phyloP scores from a whole-genome alignment of 1,284 basidiomycete species.

The Grifola frondosa region DNA sequence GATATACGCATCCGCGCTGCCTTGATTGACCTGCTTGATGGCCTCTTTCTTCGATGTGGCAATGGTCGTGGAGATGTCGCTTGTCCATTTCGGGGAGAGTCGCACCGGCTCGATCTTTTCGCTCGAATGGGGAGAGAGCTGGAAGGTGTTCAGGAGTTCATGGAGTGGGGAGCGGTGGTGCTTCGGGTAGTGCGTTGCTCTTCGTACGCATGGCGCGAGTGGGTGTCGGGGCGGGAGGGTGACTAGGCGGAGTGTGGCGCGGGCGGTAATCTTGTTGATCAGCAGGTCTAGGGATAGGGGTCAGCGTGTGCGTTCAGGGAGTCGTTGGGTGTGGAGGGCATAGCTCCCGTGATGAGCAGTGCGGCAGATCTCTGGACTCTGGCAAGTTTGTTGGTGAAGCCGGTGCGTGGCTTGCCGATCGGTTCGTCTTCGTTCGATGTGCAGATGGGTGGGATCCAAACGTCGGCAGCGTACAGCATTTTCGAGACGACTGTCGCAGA shows the following conservation, averaged over 20 bases:
- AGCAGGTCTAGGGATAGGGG: slow-evolving; percentile 26
- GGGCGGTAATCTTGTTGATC: slow-evolving; percentile 23
- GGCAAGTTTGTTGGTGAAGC: slow-evolving; percentile 18
- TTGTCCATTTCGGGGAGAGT: not conserved
- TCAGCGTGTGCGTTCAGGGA: slow-evolving; percentile 31
- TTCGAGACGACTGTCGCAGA: slow-evolving; percentile 30
- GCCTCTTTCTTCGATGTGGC: not conserved
- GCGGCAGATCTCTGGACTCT: slow-evolving; percentile 32
- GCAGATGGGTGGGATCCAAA: slow-evolving; percentile 30
- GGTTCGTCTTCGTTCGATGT: not conserved
- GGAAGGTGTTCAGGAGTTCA: slow-evolving; percentile 13
- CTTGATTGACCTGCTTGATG: not conserved
- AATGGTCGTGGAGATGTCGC: not conserved
- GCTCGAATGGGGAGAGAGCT: not conserved
- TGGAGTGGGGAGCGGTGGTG: slow-evolving; percentile 17
- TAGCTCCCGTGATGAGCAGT: slow-evolving; percentile 31
- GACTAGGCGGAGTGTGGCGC: slow-evolving; percentile 28
- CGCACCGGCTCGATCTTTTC: slow-evolving; percentile 1
- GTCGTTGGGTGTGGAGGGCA: slow-evolving; percentile 32
- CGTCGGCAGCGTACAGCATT: slow-evolving; percentile 35
- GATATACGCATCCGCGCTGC: not conserved
- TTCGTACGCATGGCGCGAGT: slow-evolving; percentile 13
- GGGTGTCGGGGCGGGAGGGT: slow-evolving; percentile 35
- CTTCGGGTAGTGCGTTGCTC: slow-evolving; percentile 6
- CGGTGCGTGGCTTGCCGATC: slow-evolving; percentile 2